A percentile compares a stretch with the other conserved stretches of the same genome.
Evolutionary conservation across 257 asterid species (phyloP).

Genomic region (Solanum virginianum): DNA sequence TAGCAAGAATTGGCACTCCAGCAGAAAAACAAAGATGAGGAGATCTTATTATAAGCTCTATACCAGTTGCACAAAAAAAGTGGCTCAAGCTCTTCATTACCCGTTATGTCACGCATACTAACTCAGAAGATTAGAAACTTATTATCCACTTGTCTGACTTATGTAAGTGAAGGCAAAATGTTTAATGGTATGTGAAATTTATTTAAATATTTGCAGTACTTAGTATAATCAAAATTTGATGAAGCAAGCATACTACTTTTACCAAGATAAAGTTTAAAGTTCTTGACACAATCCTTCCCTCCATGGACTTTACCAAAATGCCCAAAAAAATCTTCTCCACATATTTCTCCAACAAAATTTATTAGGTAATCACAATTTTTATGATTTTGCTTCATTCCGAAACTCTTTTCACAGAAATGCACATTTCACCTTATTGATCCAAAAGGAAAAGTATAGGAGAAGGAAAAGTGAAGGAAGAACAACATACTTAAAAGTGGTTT

Average conservation of each 20-base stretch:
- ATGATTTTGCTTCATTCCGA: background rate
- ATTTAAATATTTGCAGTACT: too few species aligned
- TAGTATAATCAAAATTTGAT: too few species aligned
- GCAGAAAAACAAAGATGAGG: conserved; percentile 24
- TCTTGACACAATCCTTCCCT: background rate
- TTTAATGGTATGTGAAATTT: too few species aligned
- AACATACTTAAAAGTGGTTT: conserved; percentile 80
- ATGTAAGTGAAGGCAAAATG: too few species aligned
- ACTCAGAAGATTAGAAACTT: too few species aligned
- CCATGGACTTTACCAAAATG: background rate
- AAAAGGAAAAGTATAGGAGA: background rate
- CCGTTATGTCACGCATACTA: too few species aligned
- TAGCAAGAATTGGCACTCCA: conserved; percentile 76
- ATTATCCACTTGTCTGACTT: too few species aligned
- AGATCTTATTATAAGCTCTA: background rate
- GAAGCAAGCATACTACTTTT: background rate
- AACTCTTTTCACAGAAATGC: background rate
- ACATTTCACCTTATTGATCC: background rate
- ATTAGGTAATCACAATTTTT: background rate
- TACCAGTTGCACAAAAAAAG: too few species aligned
- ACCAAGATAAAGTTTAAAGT: background rate
- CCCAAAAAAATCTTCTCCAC: background rate
- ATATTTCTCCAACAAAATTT: background rate
- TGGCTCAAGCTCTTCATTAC: background rate
- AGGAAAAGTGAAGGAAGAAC: background rate